phyloP scores from a whole-genome alignment of 805 yeast genomes.

The Torulaspora quercuum region DNA sequence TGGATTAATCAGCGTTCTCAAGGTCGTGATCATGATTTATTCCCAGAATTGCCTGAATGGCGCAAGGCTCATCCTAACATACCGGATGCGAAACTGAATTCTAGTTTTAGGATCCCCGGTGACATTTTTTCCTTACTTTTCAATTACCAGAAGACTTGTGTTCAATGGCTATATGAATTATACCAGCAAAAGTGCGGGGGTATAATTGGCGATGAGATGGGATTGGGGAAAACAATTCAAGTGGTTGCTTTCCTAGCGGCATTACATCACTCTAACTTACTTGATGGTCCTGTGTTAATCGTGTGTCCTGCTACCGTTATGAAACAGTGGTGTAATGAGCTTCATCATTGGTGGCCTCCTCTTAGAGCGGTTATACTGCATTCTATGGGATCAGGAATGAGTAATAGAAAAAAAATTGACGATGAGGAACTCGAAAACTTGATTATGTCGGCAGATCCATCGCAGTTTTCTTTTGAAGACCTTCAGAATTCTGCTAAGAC shows the following conservation, averaged over 20 bases:
- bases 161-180: constrained; percentile 97
- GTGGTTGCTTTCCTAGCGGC: constrained; percentile 89
- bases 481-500: constrained; percentile 29
- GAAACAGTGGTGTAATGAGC: constrained; percentile 95
- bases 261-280: constrained; percentile 71
- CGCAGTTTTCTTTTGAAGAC: constrained; percentile 45
- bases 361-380: constrained; percentile 81
- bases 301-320: constrained; percentile 97
- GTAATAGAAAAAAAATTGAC: constrained; percentile 31
- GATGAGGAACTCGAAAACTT: constrained; percentile 53
- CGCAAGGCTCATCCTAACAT: constrained; percentile 68
- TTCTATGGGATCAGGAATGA: constrained; percentile 89
- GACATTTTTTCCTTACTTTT: constrained; percentile 83
- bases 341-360: constrained; percentile 98
- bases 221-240: constrained; percentile 93
- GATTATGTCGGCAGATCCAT: constrained; percentile 38
- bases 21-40: constrained; percentile 31
- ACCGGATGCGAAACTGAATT: constrained; percentile 71
- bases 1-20: constrained; percentile 59
- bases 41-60: constrained; percentile 53
- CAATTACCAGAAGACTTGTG: constrained; percentile 93
- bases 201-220: constrained; percentile 97
- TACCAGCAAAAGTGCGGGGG: constrained; percentile 89
- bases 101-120: constrained; percentile 76
- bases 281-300: constrained; percentile 74